Base-by-base conservation (phyloP, 805 yeast species). In the Saccharomyces cerevisiae region DNA sequence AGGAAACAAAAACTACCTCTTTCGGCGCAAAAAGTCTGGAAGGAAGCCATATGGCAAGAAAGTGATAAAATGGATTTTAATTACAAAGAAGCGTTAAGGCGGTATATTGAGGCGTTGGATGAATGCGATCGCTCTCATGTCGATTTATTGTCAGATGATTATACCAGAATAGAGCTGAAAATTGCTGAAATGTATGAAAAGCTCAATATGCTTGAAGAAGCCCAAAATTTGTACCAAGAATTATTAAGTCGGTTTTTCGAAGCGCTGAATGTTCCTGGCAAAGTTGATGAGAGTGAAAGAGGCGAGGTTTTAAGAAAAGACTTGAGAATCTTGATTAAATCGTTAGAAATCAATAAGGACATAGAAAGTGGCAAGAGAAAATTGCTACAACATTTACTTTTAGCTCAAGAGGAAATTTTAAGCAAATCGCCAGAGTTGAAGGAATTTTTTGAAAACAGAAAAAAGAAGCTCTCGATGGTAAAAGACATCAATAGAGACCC, bases 111-210 rank as follows among this genome's bases (percentile, higher is more conserved):
- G 58, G 96, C 96, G 0, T 71, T 90, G 28, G 76, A 81, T 29
- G 77, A 80, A 57, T 84, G 89, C 43, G 78, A 82, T 41, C 72
- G 76, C 28, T 13, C 14, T 6, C 76, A 76, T 0, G 67, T 89
- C 71, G 79, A 81, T 57, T 78, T 78, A 10, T 61, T 86, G 31
- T 76, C 82, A 54, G 94, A 89, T 63, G 92, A 87, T 63, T 91
- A 87, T 68, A 91, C 97, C 0, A 97, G 97, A 0, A 81, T 92
- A 52, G 96, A 91, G 64, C 75, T 92, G 67, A 89, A 91, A 63
- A 74, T 89, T 36, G 96, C 86, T 10, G 96, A 90, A 63, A 85
- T 89, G 89, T 87, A 82, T 65, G 96, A 89, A 63, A 76, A 84
- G 46, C 69, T 89, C 60, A 77, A 76, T 22, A 76, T 79, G 81